These are phyloP conservation scores for Penicillium chermesinum DNA, from an alignment of 495 filamentous ascomycete genomes.

Conservation along the genomic window DNA sequence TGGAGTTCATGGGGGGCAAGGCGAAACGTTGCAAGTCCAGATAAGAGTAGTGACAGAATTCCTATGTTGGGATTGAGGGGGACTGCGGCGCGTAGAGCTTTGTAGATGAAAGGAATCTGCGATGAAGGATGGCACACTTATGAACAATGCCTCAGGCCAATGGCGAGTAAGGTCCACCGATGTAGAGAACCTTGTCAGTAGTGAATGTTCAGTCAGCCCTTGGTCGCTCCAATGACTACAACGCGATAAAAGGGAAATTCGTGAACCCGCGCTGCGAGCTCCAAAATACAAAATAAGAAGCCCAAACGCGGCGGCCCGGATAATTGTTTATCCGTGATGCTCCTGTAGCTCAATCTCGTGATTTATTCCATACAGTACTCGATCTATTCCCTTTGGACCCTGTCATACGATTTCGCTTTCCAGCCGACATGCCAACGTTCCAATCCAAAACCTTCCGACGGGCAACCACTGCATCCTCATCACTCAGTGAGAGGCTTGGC, in stretches of 20 bases:
- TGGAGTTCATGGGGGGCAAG: slow-evolving; percentile 7
- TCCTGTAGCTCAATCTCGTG: neutral
- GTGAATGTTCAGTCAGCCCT: no score
- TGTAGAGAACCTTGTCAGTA: no score
- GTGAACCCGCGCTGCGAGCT: neutral
- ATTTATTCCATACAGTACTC: no score
- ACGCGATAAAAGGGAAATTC: neutral
- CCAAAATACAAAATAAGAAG: neutral
- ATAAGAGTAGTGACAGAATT: no score
- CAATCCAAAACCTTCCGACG: slow-evolving; percentile 64
- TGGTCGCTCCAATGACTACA: neutral
- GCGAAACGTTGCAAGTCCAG: no score
- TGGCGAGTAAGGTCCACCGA: no score
- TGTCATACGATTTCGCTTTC: neutral
- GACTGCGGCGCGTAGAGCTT: neutral
- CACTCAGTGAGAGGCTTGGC: slow-evolving; percentile 59
- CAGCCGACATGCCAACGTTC: slow-evolving; percentile 62
- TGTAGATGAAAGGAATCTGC: neutral
- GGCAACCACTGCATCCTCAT: slow-evolving; percentile 40
- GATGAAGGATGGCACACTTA: neutral
- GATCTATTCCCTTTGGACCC: no score
- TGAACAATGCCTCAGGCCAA: neutral
- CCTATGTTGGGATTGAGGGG: neutral
- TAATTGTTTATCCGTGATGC: slow-evolving; percentile 15
- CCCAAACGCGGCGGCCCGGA: slow-evolving; percentile 21